A percentile compares a stretch with the other conserved stretches of the same genome.
These are phyloP conservation scores for Microdochium paspali DNA, from an alignment of 2,329 filamentous ascomycete species.

Conservation along the genomic window DNA sequence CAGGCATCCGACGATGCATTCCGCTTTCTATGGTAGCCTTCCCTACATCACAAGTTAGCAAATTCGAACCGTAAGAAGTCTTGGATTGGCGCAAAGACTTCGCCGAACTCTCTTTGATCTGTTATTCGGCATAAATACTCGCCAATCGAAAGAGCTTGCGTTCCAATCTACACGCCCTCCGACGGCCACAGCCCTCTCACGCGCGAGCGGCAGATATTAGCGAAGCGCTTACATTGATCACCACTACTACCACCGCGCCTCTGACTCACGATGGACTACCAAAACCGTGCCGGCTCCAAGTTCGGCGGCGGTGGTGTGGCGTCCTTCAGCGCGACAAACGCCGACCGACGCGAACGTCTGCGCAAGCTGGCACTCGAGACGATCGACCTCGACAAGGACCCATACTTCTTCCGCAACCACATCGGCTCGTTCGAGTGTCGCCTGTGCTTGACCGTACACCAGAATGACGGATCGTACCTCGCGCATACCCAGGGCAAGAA, in stretches of 20 bases:
- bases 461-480: conserved; percentile 98
- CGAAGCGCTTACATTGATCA: too few relatives aligned
- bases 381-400: conserved; percentile 98
- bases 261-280: conserved; percentile 55
- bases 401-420: conserved; percentile 99
- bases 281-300: conserved; percentile 94
- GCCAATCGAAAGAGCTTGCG: too few relatives aligned
- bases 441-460: conserved; percentile 92
- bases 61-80: background rate
- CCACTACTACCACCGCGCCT: too few relatives aligned
- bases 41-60: background rate
- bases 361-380: conserved; percentile 97
- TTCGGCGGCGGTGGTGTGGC: conserved; percentile 97
- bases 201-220: background rate
- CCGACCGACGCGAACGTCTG: conserved; percentile 91
- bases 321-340: conserved; percentile 86
- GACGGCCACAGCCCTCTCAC: background rate
- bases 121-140: too few relatives aligned
- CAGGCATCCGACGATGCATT: background rate
- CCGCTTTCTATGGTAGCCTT: too few relatives aligned
- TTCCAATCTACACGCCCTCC: too few relatives aligned
- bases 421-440: conserved; percentile 97
- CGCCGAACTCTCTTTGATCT: too few relatives aligned
- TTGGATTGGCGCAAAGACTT: too few relatives aligned
- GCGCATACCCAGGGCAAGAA: conserved; percentile 98